Evolutionary conservation across 805 yeast genomes (phyloP).

Genomic region (Wickerhamomyces pijperi): DNA sequence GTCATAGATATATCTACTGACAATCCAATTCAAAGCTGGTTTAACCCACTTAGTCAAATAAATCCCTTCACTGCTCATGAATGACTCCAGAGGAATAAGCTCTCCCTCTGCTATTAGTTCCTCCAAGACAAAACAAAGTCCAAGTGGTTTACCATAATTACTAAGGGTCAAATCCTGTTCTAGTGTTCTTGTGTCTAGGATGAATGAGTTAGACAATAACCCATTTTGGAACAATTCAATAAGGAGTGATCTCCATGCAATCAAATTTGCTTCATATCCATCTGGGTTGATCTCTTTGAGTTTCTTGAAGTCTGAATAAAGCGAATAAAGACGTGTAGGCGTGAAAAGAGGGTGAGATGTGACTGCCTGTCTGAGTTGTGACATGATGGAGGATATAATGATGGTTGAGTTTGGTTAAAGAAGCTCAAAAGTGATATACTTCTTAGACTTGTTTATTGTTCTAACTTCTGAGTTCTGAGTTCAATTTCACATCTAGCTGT

Average conservation of each 20-base stretch:
- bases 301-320: slow-evolving; percentile 27
- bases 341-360: slow-evolving; percentile 16
- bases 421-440: too few species aligned
- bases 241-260: slow-evolving; percentile 25
- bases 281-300: slow-evolving; percentile 26
- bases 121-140: slow-evolving; percentile 25
- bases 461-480: too few species aligned
- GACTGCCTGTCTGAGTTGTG: slow-evolving; percentile 10
- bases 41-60: slow-evolving; percentile 14
- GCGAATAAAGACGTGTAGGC: slow-evolving; percentile 25
- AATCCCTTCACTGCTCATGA: slow-evolving; percentile 11
- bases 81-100: slow-evolving; percentile 18
- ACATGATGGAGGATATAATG: slow-evolving; percentile 1
- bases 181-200: slow-evolving; percentile 17
- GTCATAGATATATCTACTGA: slow-evolving; percentile 13
- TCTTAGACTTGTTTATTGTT: too few species aligned
- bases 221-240: slow-evolving; percentile 7
- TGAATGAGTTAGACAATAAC: slow-evolving; percentile 9
- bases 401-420: background rate
- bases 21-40: slow-evolving; percentile 15
- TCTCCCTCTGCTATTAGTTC: slow-evolving; percentile 18
- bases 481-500: too few species aligned
- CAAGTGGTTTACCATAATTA: slow-evolving; percentile 24
- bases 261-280: slow-evolving; percentile 29
- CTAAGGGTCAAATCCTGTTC: slow-evolving; percentile 18